Percentiles rank a stretch among this genome's conserved stretches.
phyloP scores from a whole-genome alignment of 805 yeast genomes.

The Ogataea naganishii region DNA sequence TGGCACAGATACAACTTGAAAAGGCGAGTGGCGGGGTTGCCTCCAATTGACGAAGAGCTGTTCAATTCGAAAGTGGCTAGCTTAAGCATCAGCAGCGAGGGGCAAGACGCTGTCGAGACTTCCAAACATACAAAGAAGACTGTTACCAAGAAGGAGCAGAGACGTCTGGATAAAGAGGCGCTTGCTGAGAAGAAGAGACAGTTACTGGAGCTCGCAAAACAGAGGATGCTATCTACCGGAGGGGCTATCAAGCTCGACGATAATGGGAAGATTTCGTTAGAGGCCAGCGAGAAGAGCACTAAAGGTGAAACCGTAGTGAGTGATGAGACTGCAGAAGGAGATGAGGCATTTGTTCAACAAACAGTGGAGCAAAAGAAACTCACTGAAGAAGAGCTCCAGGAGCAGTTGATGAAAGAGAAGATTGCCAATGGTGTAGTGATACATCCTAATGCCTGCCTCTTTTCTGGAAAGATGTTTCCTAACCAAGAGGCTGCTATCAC shows the following conservation, averaged over 20 bases:
- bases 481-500: constrained; percentile 36
- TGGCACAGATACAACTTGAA: constrained; percentile 97
- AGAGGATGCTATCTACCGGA: constrained; percentile 27
- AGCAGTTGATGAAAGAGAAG: constrained; percentile 34
- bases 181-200: constrained; percentile 38
- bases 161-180: constrained; percentile 42
- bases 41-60: constrained; percentile 41
- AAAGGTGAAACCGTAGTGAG: constrained; percentile 6
- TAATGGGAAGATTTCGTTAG: constrained; percentile 16
- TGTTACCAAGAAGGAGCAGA: constrained; percentile 39
- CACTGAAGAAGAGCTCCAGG: constrained; percentile 33
- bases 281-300: constrained; percentile 4
- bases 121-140: constrained; percentile 15
- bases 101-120: constrained; percentile 13
- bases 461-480: constrained; percentile 31
- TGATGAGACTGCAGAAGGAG: constrained; percentile 2
- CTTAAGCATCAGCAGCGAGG: constrained; percentile 13
- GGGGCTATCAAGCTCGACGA: constrained; percentile 14
- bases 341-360: constrained; percentile 6
- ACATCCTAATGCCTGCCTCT: constrained; percentile 40
- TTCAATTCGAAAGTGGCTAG: constrained; percentile 21
- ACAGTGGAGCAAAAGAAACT: constrained; percentile 12
- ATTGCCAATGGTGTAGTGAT: constrained; percentile 36
- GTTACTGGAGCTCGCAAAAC: constrained; percentile 37
- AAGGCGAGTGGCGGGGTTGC: constrained; percentile 79